Evolutionary conservation across 2,329 filamentous ascomycete genomes (phyloP), one percentile per base, ranked within the genome.

Genomic region (Diplodia corticola): DNA sequence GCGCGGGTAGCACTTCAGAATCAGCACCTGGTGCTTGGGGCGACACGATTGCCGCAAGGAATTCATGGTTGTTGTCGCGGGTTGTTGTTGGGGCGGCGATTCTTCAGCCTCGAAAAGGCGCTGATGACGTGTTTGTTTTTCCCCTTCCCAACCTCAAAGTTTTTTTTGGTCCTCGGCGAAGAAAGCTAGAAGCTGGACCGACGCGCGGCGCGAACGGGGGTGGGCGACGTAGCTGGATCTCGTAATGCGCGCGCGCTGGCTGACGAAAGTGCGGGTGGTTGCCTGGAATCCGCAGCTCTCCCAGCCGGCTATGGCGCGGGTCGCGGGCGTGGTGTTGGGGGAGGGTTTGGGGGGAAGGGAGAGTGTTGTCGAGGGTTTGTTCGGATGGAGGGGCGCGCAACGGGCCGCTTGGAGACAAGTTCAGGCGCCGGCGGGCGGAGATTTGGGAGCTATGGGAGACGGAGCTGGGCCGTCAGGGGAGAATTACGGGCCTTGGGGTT

Each of bases 1-100:
- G 72, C 91, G 90, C 48, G 95, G 95, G 79, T 97, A 99, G 83
- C 94, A 98, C 82, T 97, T 97, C 70, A 97, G 86, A 71, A 97
- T 90, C 68, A 98, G 84, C 72, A 97, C 91, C 85, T 98, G 94
- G 81, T 99, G 95, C 83, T 97, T 98, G 30, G 95, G 94, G 68
- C 94, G 92, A 79, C 83, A 85, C 71, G 83, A 84, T 76, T 88
- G 85, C 70, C 85, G 84, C 71, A 86, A 80, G 68, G 84, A 80
- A 74, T 87, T 81, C 82, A 88, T 87, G 24, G 26, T 63, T 20
- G 30, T 1, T n/a, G 50, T 5, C 33, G 26, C 2, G 30, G 26
- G 15, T 28, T n/a, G 24, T 51, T 48, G 24, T 20, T 22, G 49
- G 7, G 51, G 22, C 49, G 24, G 24, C 12, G 49, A 26, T n/a